Base-by-base conservation (phyloP, 345 rosid genomes). In the Euphorbia tirucalli region DNA sequence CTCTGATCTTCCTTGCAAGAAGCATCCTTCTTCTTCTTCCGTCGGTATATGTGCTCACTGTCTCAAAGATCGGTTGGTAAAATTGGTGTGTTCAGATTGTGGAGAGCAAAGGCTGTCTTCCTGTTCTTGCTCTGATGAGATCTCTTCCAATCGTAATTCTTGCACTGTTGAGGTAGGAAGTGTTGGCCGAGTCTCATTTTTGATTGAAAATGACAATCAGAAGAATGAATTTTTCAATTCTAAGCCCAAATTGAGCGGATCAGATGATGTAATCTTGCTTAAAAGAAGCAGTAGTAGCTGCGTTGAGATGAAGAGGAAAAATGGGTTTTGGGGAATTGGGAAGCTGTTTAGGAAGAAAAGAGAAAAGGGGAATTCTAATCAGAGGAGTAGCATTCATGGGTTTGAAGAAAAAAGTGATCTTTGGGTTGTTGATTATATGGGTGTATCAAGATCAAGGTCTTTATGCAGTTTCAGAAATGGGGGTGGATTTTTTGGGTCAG, bases 91-190 rank as follows among this genome's bases (percentile, higher is more conserved):
- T 59, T 89, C 98, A 0, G 98, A 92, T 66, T 95, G 99, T 57
- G 98, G 99, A 5, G 98, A 92, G 65, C 99, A 92, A 54, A 79
- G 99, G 18, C 86, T 90, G 43, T 95, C 99, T 39, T 95, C 98
- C 19, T 95, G 99, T 27, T 92, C 98, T 18, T 95, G 98, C 84
- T 92, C 98, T 1, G 87, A 83, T 1, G 86, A 83, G 81, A 83
- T 77, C 75, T 88, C 96, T 28, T 85, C 97, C 57, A 85, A 87
- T 46, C 88, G 88, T 3, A 85, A 75, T 50, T 86, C 89, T 1
- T 79, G 87, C 85, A 60, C 82, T n/a, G 86, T 71, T 41, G 99
- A 90, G 16, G 86, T 80, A 21, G 90, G 90, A 56, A 90, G 88
- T 73, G 88, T 78, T 7, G 89, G 92, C 7, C 87, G 94, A n/a